Evolutionary conservation across 345 rosid species (phyloP).

Genomic region (Melaleuca alternifolia): DNA sequence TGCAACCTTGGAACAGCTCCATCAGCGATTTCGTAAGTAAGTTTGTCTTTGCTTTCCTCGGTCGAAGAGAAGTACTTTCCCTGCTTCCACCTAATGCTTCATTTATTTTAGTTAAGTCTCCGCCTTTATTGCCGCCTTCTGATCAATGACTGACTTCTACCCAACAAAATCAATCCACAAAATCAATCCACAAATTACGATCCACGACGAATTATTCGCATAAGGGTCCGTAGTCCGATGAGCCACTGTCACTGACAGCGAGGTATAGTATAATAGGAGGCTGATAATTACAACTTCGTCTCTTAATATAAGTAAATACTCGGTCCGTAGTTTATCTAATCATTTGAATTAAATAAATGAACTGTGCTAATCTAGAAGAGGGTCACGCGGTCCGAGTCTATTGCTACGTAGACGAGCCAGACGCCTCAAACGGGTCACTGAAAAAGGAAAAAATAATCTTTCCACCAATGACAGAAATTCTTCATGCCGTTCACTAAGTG

Average conservation of each 20-base stretch:
- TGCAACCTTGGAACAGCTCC: not conserved
- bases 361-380: not conserved
- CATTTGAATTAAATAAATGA: not conserved
- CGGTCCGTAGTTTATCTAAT: not conserved
- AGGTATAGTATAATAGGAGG: not conserved
- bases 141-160: not conserved
- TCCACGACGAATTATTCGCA: not conserved
- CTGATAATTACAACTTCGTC: not conserved
- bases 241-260: not conserved
- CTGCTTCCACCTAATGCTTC: not conserved
- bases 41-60: not conserved
- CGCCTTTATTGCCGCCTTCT: not conserved
- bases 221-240: not conserved
- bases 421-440: not conserved
- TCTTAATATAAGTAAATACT: not conserved
- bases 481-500: not conserved
- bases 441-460: not conserved
- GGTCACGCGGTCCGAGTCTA: not conserved
- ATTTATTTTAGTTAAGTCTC: not conserved
- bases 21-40: not conserved
- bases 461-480: not conserved
- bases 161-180: not conserved
- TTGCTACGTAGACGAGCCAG: not conserved
- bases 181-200: not conserved
- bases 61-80: not conserved